These are phyloP conservation scores for Sungouiozyma intestinalis DNA, from an alignment of 805 yeast genomes.

Conservation along the genomic window DNA sequence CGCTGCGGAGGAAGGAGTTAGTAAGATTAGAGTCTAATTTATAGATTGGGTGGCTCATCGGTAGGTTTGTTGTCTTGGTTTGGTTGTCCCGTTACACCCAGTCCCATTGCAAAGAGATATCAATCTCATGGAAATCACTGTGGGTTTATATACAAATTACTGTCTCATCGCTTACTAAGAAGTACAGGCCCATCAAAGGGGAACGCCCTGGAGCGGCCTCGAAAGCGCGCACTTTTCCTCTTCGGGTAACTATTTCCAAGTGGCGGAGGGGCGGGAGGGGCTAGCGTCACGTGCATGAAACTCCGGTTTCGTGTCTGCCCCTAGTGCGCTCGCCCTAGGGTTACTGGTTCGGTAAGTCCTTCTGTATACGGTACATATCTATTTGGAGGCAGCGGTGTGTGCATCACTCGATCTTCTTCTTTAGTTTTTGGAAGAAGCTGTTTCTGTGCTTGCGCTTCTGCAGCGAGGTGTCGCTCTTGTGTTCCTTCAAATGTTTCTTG, in stretches of 20 bases:
- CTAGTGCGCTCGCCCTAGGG: too few species aligned
- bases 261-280: too few species aligned
- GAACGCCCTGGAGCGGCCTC: not conserved
- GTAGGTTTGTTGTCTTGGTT: too few species aligned
- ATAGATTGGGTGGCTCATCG: not conserved
- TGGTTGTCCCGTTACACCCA: too few species aligned
- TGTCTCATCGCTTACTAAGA: not conserved
- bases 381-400: too few species aligned
- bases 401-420: not conserved
- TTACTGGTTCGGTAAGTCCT: too few species aligned
- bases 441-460: not conserved
- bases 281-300: too few species aligned
- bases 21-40: constrained; percentile 16
- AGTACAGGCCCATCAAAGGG: not conserved
- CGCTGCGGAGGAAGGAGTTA: constrained; percentile 23
- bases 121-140: not conserved
- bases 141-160: too few species aligned
- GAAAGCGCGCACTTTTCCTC: not conserved
- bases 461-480: not conserved
- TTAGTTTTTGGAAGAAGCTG: not conserved
- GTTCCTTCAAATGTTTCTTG: not conserved
- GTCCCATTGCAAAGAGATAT: too few species aligned
- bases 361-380: too few species aligned
- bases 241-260: not conserved
- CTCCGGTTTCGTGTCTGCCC: too few species aligned